Evolutionary conservation across 495 filamentous ascomycete species (phyloP).

Genomic region (Talaromyces ruber): DNA sequence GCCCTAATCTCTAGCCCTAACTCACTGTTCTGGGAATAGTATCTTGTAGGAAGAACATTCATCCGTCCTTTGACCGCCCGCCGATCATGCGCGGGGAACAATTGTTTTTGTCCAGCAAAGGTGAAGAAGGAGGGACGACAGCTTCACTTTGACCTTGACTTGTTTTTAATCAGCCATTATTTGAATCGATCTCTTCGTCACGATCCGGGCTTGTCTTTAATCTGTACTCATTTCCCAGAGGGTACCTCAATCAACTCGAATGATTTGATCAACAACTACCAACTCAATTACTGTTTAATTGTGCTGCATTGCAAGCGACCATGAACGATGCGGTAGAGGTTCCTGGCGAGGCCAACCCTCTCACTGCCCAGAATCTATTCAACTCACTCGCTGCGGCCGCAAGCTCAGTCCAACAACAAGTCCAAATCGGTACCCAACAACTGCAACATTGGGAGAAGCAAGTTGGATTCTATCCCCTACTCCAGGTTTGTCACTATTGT

Average conservation of each 20-base stretch:
- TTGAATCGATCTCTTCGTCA: not conserved
- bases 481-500: slow-evolving; percentile 50
- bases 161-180: not conserved
- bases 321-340: slow-evolving; percentile 45
- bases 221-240: not conserved
- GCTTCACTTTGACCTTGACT: not conserved
- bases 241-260: not conserved
- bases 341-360: slow-evolving; percentile 52
- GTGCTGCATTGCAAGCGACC: not conserved
- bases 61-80: slow-evolving; percentile 3
- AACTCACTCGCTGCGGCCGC: slow-evolving; percentile 62
- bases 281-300: not conserved
- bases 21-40: not conserved
- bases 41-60: not conserved
- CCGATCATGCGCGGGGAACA: slow-evolving; percentile 7
- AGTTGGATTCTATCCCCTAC: slow-evolving; percentile 62
- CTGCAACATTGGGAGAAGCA: slow-evolving; percentile 77
- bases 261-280: not conserved
- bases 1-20: slow-evolving; percentile 6
- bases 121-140: not conserved
- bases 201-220: not conserved
- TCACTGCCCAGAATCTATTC: slow-evolving; percentile 59
- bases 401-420: slow-evolving; percentile 63
- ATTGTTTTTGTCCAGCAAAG: not conserved
- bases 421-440: slow-evolving; percentile 74